These are phyloP conservation scores for Conringia planisiliqua DNA, from an alignment of 345 rosid species.

Conservation along the genomic window DNA sequence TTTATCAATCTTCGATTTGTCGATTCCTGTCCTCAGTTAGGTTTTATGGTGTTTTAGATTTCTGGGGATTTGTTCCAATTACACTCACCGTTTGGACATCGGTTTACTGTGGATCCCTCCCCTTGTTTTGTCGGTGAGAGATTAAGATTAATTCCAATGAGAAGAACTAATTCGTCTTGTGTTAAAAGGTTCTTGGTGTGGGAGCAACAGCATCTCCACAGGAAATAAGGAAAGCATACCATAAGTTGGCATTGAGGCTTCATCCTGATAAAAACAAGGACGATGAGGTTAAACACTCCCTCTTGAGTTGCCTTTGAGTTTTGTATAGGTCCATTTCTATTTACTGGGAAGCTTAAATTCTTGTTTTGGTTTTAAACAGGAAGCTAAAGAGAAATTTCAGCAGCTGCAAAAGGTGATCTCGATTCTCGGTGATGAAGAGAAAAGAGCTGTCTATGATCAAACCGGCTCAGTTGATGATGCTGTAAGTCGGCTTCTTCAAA, in stretches of 20 bases:
- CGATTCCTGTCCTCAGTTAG: not conserved
- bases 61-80: not conserved
- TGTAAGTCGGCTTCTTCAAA: slow-evolving; percentile 46
- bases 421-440: slow-evolving; percentile 85
- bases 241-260: slow-evolving; percentile 75
- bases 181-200: slow-evolving; percentile 72
- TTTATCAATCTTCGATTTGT: not conserved
- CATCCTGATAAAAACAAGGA: slow-evolving; percentile 95
- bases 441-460: slow-evolving; percentile 75
- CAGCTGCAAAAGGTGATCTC: slow-evolving; percentile 91
- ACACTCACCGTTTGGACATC: not conserved
- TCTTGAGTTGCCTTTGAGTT: not conserved
- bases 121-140: not conserved
- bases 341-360: slow-evolving; percentile 24
- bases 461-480: slow-evolving; percentile 88
- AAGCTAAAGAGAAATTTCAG: slow-evolving; percentile 95
- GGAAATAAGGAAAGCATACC: slow-evolving; percentile 85
- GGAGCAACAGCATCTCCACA: slow-evolving; percentile 59
- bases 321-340: not conserved
- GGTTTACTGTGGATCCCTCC: not conserved
- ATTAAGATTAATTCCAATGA: not conserved
- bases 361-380: slow-evolving; percentile 37
- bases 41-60: not conserved
- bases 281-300: slow-evolving; percentile 49
- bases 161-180: not conserved